phyloP scores from a whole-genome alignment of 2,329 filamentous ascomycete genomes.

The Ceratocystis albifundus region DNA sequence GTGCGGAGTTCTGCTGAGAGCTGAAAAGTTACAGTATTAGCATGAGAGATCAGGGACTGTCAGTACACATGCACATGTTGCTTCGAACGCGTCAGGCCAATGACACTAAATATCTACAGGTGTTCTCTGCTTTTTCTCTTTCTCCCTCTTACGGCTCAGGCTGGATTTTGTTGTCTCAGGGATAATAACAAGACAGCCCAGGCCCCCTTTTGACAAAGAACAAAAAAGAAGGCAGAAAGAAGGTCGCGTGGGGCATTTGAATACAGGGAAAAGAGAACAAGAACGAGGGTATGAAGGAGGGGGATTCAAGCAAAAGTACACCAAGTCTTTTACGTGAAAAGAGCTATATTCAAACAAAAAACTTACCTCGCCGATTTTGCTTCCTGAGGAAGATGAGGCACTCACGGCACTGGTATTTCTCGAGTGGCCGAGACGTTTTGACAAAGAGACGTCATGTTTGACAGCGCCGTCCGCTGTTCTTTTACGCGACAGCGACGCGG shows the following conservation, averaged over 20 bases:
- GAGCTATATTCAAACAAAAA: neutral
- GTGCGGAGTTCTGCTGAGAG: conserved; percentile 68
- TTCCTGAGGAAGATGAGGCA: conserved; percentile 45
- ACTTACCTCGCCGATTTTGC: conserved; percentile 51
- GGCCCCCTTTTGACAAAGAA: neutral
- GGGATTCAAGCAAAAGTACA: neutral
- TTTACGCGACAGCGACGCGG: conserved; percentile 38
- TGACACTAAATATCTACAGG: neutral
- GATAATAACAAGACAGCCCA: conserved; percentile 1
- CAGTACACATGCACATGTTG: neutral
- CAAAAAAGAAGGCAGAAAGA: conserved; percentile 6
- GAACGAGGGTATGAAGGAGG: neutral
- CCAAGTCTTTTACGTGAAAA: neutral
- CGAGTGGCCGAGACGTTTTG: conserved; percentile 44
- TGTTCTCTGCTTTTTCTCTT: neutral
- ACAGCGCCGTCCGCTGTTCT: conserved; percentile 59
- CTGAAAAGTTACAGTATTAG: conserved; percentile 34
- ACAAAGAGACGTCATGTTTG: conserved; percentile 34
- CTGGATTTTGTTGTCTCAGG: conserved; percentile 1
- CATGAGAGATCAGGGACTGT: neutral
- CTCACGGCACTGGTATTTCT: conserved; percentile 56
- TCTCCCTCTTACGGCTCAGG: neutral
- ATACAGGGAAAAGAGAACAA: conserved; percentile 7
- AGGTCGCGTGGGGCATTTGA: neutral
- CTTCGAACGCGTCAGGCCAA: neutral